These are phyloP conservation scores for Fomitiporia mediterranea DNA, from an alignment of 1,284 basidiomycete species.

Conservation along the genomic window DNA sequence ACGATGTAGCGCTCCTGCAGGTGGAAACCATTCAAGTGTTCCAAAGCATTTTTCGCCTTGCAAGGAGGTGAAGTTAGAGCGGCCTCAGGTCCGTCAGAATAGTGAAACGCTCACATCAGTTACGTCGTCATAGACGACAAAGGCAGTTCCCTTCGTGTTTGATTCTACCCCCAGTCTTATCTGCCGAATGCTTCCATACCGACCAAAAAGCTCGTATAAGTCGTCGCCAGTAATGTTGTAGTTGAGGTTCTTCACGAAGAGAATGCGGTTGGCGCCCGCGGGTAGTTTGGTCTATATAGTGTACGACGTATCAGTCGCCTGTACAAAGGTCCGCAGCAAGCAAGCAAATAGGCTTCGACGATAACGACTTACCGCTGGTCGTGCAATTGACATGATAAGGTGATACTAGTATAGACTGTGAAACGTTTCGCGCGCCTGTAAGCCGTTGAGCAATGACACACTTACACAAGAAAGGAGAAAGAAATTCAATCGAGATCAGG, in stretches of 20 bases:
- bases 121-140: conserved; percentile 87
- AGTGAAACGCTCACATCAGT: conserved; percentile 64
- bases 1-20: conserved; percentile 97
- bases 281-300: conserved; percentile 83
- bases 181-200: conserved; percentile 96
- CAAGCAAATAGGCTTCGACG: no score
- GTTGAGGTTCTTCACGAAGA: conserved; percentile 89
- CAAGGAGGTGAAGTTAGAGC: conserved; percentile 20
- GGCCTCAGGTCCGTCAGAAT: conserved; percentile 10
- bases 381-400: no score
- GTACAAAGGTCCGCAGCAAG: no score
- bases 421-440: no score
- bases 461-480: no score
- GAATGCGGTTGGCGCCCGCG: conserved; percentile 78
- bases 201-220: conserved; percentile 95
- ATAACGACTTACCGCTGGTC: conserved; percentile 1
- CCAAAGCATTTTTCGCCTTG: conserved; percentile 92
- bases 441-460: no score
- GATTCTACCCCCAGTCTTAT: conserved; percentile 88
- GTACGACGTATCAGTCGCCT: no score
- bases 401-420: no score
- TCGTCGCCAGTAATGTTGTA: conserved; percentile 94
- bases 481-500: no score
- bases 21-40: conserved; percentile 97
- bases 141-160: conserved; percentile 95